A percentile compares a stretch with the other conserved stretches of the same genome.
Evolutionary conservation across 345 rosid genomes (phyloP).

Genomic region (Odontarrhena argentea): DNA sequence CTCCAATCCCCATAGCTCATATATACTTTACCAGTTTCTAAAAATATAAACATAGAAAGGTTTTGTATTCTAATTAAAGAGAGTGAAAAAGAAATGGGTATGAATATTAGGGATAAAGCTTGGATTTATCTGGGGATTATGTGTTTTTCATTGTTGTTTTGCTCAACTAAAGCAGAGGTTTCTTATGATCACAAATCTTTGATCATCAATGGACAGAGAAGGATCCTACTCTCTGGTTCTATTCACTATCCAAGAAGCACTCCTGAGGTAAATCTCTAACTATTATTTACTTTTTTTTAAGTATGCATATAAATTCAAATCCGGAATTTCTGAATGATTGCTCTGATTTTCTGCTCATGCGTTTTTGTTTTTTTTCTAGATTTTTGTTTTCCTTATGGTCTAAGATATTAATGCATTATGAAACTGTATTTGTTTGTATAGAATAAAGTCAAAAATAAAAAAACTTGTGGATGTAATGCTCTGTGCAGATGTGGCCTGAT

Average conservation of each 20-base stretch:
- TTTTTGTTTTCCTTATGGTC: neutral
- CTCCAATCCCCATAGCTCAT: conserved; percentile 17
- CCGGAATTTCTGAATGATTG: too few relatives aligned
- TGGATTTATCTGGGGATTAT: conserved; percentile 8
- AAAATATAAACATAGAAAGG: neutral
- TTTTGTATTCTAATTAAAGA: neutral
- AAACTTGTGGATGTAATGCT: neutral
- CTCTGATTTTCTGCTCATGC: neutral
- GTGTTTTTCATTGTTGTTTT: conserved; percentile 11
- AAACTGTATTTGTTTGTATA: conserved; percentile 2
- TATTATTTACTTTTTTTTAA: neutral
- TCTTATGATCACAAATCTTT: conserved; percentile 64
- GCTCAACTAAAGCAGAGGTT: conserved; percentile 26
- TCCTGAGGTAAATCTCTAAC: conserved; percentile 52
- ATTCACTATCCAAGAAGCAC: conserved; percentile 90
- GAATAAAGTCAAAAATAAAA: neutral
- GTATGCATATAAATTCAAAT: neutral
- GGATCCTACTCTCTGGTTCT: conserved; percentile 76
- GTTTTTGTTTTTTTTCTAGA: conserved; percentile 19
- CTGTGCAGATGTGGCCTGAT: conserved; percentile 76
- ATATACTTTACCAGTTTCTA: conserved; percentile 21
- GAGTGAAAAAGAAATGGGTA: conserved; percentile 5
- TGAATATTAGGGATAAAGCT: neutral
- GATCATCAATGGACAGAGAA: conserved; percentile 60
- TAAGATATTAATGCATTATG: too few relatives aligned